Evolutionary conservation across 2,329 filamentous ascomycete genomes (phyloP).

Genomic region (Ophidiomyces ophidiicola): DNA sequence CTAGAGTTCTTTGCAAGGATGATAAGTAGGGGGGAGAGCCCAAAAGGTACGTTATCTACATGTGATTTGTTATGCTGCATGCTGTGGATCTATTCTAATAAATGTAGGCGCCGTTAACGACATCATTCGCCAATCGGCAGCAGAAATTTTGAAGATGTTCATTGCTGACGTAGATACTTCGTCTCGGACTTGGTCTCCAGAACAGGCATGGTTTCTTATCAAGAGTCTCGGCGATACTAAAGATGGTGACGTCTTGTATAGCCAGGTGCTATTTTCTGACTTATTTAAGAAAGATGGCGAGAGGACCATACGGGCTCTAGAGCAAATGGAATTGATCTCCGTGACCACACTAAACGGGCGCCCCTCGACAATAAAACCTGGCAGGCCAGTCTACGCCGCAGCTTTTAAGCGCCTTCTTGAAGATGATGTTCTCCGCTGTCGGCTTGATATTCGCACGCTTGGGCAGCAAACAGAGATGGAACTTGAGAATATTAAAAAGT

Average conservation of each 20-base stretch:
- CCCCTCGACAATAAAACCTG: constrained; percentile 63
- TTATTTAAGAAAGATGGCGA: constrained; percentile 65
- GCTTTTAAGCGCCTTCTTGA: constrained; percentile 62
- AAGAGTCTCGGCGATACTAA: constrained; percentile 60
- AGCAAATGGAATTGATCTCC: constrained; percentile 74
- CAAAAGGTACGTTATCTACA: constrained; percentile 38
- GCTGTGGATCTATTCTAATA: not conserved
- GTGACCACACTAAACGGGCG: constrained; percentile 62
- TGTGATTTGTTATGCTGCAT: not conserved
- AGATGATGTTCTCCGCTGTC: constrained; percentile 60
- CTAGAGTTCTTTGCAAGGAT: constrained; percentile 86
- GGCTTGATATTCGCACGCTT: constrained; percentile 60
- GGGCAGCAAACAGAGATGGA: constrained; percentile 59
- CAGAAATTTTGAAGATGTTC: constrained; percentile 89
- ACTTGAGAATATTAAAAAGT: constrained; percentile 61
- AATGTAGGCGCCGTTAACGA: constrained; percentile 59
- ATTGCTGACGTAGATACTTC: constrained; percentile 51
- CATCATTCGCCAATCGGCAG: constrained; percentile 78
- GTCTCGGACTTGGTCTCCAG: constrained; percentile 57
- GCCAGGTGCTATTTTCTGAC: constrained; percentile 66
- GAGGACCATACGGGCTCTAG: constrained; percentile 62
- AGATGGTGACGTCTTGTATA: constrained; percentile 55
- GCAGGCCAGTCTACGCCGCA: constrained; percentile 73
- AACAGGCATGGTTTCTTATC: constrained; percentile 86
- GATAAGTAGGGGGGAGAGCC: constrained; percentile 75